Conservation (phyloP, 306 rosid species). For the Malus orientalis region DNA sequence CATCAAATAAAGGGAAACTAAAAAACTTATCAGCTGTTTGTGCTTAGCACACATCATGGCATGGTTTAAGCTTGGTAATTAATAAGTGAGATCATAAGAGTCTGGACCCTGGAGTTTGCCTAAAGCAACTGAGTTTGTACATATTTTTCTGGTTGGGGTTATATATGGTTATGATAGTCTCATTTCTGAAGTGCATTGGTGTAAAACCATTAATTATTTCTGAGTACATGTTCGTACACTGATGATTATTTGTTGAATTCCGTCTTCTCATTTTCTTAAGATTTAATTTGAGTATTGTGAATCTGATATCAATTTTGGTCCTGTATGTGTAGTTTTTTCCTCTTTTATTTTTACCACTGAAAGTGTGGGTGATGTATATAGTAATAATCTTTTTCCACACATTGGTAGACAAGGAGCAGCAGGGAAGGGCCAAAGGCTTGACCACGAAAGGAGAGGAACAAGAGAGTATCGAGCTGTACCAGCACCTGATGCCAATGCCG, state of each 20-base stretch:
- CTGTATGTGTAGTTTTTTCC: neutral
- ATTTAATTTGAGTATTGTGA: neutral
- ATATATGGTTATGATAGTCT: neutral
- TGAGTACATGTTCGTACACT: neutral
- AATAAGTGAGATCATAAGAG: neutral
- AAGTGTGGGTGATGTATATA: neutral
- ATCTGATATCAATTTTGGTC: neutral
- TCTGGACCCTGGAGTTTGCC: neutral
- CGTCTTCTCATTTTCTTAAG: neutral
- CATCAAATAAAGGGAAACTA: neutral
- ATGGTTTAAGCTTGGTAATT: neutral
- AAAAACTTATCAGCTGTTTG: neutral
- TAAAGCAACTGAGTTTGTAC: neutral
- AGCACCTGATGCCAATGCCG: slow-evolving; percentile 99
- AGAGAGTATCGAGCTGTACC: slow-evolving; percentile 88
- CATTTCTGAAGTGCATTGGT: neutral
- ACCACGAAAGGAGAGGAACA: slow-evolving; percentile 65
- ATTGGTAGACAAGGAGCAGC: slow-evolving; percentile 77
- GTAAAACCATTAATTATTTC: neutral
- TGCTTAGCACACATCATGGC: neutral
- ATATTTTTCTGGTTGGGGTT: neutral
- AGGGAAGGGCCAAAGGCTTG: slow-evolving; percentile 74
- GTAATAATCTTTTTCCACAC: slow-evolving; percentile 11
- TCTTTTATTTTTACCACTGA: neutral
- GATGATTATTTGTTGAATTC: neutral